These are phyloP conservation scores for Sutorius australiensis DNA, from an alignment of 768 basidiomycete species.

Conservation along the genomic window DNA sequence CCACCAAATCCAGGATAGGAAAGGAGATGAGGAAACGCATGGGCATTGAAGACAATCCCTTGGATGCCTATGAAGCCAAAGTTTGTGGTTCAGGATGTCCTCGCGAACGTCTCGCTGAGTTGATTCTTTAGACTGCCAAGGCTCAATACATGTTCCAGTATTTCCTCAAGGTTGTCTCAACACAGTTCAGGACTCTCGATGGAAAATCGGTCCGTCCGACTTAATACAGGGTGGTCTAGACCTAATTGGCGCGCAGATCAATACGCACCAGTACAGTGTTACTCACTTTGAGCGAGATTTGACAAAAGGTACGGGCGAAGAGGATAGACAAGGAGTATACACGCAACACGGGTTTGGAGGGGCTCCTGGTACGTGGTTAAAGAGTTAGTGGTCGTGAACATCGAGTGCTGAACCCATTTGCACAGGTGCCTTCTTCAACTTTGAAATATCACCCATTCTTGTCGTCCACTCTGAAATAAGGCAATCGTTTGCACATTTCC, in stretches of 20 bases:
- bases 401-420: background rate
- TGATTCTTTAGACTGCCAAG: conserved; percentile 55
- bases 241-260: conserved; percentile 45
- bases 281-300: conserved; percentile 97
- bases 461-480: conserved; percentile 88
- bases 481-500: conserved; percentile 96
- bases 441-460: conserved; percentile 95
- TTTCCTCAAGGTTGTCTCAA: conserved; percentile 98
- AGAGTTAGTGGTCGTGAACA: background rate
- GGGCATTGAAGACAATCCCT: conserved; percentile 70
- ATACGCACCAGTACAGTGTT: conserved; percentile 92
- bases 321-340: conserved; percentile 60
- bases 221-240: background rate
- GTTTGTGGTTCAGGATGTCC: conserved; percentile 35
- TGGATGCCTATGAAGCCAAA: conserved; percentile 61
- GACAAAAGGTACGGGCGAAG: conserved; percentile 53
- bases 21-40: conserved; percentile 65
- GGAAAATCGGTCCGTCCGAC: conserved; percentile 53
- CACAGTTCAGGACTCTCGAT: conserved; percentile 83
- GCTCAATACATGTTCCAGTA: conserved; percentile 96
- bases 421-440: conserved; percentile 81
- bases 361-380: conserved; percentile 50
- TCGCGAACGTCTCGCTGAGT: conserved; percentile 4
- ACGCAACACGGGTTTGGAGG: conserved; percentile 72
- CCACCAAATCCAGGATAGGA: conserved; percentile 57